Conservation (phyloP, 1,284 basidiomycete species). For the Papiliotrema terrestris region DNA sequence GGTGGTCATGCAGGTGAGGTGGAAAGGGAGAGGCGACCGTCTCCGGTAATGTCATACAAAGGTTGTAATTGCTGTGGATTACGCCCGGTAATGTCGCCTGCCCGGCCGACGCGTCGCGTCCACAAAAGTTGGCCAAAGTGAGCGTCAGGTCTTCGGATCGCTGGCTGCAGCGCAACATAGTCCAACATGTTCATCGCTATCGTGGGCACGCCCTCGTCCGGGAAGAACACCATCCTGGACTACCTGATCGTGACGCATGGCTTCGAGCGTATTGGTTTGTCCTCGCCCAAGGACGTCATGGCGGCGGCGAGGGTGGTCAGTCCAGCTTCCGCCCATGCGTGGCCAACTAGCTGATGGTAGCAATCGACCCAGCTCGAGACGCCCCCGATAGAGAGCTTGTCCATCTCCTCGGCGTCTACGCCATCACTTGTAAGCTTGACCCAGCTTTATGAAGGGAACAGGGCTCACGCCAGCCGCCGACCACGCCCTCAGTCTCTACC, state of each 20-base stretch:
- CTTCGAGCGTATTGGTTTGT: conserved; percentile 50
- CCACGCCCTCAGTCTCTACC: background rate
- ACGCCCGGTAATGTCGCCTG: too few species aligned
- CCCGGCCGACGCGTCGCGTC: too few species aligned
- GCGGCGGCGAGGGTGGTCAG: conserved; percentile 14
- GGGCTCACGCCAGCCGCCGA: background rate
- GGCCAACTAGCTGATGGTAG: background rate
- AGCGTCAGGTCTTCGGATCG: too few species aligned
- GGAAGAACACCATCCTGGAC: conserved; percentile 71
- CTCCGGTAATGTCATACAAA: too few species aligned
- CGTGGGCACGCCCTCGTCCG: conserved; percentile 75
- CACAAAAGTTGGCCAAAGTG: too few species aligned
- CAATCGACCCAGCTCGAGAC: background rate
- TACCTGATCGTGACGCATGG: conserved; percentile 60
- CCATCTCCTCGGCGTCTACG: background rate
- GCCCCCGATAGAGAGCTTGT: background rate
- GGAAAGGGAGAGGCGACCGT: too few species aligned
- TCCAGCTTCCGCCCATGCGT: background rate
- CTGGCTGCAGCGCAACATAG: too few species aligned
- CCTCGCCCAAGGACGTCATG: conserved; percentile 6
- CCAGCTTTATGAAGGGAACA: background rate
- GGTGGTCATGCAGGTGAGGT: too few species aligned
- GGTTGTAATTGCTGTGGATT: too few species aligned
- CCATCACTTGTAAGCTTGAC: background rate
- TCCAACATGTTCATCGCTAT: conserved; percentile 74